Base-by-base conservation (phyloP, 2,329 filamentous ascomycete genomes). In the Diplocarpon rosae region DNA sequence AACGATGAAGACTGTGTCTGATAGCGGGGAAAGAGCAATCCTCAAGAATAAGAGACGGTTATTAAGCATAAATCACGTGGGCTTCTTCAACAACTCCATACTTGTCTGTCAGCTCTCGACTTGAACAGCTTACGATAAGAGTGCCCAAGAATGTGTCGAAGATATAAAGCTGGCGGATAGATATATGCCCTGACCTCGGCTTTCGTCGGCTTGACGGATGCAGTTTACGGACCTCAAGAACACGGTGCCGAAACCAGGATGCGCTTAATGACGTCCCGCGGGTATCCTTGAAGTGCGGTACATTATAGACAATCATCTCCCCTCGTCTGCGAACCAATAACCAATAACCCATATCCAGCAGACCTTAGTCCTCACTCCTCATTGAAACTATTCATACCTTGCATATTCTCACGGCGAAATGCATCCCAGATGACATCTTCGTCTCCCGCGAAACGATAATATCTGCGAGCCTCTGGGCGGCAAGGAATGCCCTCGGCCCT, bases 401-500 rank as follows among this genome's bases (percentile, higher is more conserved):
- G n/a, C 15, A 5, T 28, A 32, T 17, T 4, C 15, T 13, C 43
- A 35, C 35, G 33, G 11, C 42, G 42, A 35, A 32, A 48, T 48
- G 46, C 42, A 39, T 48, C 37, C 33, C 42, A 48, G 30, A 48
- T 48, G 46, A 48, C 24, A 33, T 31, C 34, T 34, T 14, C 34
- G 28, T 43, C 29, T 29, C 13, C 29, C 34, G 16, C 30, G 37
- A 31, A 35, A 27, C 37, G 39, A 46, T 37, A 46, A 42, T 37
- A 42, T 30, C 34, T n/a, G 31, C 33, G 46, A 54, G 53, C 54
- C 54, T 48, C 34, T 47, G 51, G 51, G 55, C 55, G 54, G 56
- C 55, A 57, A 62, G 70, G 68, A 65, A 77, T 77, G 72, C 69
- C 75, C 65, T 66, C 69, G 62, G 67, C 70, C 57, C 64, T 71